Percentiles rank a stretch among this genome's conserved stretches.
Conservation (phyloP, 495 filamentous ascomycete species). For the Neurospora sublineolata region DNA sequence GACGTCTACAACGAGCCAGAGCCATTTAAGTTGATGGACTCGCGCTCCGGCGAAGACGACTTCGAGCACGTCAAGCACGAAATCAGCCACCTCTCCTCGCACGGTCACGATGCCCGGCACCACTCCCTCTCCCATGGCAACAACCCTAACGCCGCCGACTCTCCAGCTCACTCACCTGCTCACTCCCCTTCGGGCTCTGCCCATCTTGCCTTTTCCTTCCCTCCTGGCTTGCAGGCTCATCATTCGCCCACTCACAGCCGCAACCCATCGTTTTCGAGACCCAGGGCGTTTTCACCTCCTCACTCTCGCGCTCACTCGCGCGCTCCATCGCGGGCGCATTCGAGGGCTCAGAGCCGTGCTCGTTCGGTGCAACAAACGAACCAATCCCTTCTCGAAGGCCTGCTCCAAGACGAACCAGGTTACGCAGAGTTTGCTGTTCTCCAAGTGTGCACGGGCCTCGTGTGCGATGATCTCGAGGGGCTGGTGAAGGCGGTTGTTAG, state of each 20-base stretch:
- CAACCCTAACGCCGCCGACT: neutral
- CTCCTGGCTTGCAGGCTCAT: neutral
- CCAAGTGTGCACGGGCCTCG: constrained; percentile 63
- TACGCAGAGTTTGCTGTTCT: constrained; percentile 75
- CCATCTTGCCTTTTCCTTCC: neutral
- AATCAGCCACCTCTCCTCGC: neutral
- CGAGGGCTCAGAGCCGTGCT: neutral
- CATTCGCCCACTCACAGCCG: neutral
- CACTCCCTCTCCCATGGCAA: neutral
- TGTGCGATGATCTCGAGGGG: constrained; percentile 58
- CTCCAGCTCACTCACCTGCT: neutral
- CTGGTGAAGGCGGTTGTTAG: constrained; percentile 51
- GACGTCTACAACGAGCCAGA: neutral
- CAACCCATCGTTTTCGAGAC: neutral
- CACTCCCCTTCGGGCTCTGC: neutral
- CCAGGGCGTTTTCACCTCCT: neutral
- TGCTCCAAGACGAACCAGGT: constrained; percentile 48
- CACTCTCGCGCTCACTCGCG: neutral
- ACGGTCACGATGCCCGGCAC: neutral
- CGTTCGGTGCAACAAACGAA: neutral
- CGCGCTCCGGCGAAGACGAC: constrained; percentile 8
- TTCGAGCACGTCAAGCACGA: neutral
- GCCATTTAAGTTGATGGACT: constrained; percentile 6
- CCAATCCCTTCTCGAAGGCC: neutral
- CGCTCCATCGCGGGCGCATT: neutral